Percentiles rank a stretch among this genome's conserved stretches.
Conservation (phyloP, 1,139 yeast species). For the Pichia sp. region DNA sequence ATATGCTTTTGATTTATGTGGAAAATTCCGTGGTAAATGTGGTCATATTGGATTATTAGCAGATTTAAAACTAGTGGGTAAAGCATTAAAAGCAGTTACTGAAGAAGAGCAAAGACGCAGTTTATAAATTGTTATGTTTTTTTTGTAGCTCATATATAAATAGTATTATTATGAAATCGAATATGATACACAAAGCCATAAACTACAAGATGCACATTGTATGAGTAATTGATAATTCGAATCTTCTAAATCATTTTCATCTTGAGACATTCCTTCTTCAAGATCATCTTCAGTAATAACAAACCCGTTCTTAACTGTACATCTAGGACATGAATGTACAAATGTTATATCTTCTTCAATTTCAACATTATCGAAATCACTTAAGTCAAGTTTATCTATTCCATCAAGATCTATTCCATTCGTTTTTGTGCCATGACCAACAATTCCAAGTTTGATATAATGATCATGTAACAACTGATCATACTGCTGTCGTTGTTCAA, state of each 20-base stretch:
- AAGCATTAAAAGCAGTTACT: slow-evolving; percentile 56
- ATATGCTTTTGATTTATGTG: slow-evolving; percentile 50
- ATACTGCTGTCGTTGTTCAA: slow-evolving; percentile 38
- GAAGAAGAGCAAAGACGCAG: slow-evolving; percentile 40
- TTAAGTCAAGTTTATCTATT: slow-evolving; percentile 22
- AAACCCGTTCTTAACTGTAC: slow-evolving; percentile 53
- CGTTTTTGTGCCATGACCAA: slow-evolving; percentile 25
- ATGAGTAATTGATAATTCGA: slow-evolving; percentile 56
- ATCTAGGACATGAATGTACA: slow-evolving; percentile 65
- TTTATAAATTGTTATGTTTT: not conserved
- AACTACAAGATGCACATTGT: slow-evolving; percentile 75
- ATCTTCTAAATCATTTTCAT: slow-evolving; percentile 21
- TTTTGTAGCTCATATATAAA: not conserved
- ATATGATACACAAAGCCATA: slow-evolving; percentile 75
- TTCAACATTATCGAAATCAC: slow-evolving; percentile 34
- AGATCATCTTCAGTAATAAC: slow-evolving; percentile 55
- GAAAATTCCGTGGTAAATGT: slow-evolving; percentile 54
- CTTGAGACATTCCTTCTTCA: slow-evolving; percentile 39
- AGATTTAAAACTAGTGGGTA: slow-evolving; percentile 65
- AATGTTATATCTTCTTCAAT: slow-evolving; percentile 35
- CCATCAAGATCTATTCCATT: slow-evolving; percentile 10
- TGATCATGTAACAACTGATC: slow-evolving; percentile 39
- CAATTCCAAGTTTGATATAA: slow-evolving; percentile 43
- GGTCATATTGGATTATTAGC: slow-evolving; percentile 81
- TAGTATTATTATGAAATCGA: slow-evolving; percentile 8